A percentile compares a stretch with the other conserved stretches of the same genome.
These are phyloP conservation scores for Kluyveromyces aestuarii DNA, from an alignment of 805 yeast species.

Conservation along the genomic window DNA sequence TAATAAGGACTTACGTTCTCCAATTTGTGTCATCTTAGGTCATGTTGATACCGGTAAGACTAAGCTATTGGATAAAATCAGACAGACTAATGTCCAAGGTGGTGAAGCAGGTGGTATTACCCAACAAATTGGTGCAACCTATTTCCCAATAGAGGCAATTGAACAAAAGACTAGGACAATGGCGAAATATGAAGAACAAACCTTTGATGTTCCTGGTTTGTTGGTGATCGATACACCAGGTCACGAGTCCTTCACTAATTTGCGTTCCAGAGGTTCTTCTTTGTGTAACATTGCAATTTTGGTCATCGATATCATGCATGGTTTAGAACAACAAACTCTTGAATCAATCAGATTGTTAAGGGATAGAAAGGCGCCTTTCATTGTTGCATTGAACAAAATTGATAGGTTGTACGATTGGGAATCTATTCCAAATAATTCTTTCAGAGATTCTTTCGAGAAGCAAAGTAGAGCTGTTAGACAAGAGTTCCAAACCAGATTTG, in stretches of 20 bases:
- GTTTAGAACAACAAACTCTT: constrained; percentile 94
- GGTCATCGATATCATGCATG: constrained; percentile 98
- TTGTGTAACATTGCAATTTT: constrained; percentile 97
- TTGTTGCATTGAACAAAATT: constrained; percentile 94
- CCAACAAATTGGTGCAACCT: constrained; percentile 99
- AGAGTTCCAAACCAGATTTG: constrained; percentile 84
- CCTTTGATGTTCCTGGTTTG: constrained; percentile 94
- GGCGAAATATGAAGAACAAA: constrained; percentile 75
- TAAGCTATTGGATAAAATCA: constrained; percentile 88
- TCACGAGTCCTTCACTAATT: constrained; percentile 97
- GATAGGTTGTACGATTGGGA: constrained; percentile 98
- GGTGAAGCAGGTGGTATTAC: constrained; percentile 99
- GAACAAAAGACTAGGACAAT: constrained; percentile 85
- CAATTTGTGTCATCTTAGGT: constrained; percentile 97
- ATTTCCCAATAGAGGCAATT: constrained; percentile 94
- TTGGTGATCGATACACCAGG: constrained; percentile 98
- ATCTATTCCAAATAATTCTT: constrained; percentile 79
- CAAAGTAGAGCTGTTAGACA: constrained; percentile 81
- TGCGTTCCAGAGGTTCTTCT: constrained; percentile 98
- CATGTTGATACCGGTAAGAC: constrained; percentile 99
- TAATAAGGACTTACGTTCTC: constrained; percentile 76
- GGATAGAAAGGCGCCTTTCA: constrained; percentile 96
- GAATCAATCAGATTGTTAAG: constrained; percentile 88
- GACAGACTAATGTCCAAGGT: constrained; percentile 99
- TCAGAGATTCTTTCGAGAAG: constrained; percentile 83